phyloP scores from a whole-genome alignment of 73 alveolate species.

The Symbiodinium natans region DNA sequence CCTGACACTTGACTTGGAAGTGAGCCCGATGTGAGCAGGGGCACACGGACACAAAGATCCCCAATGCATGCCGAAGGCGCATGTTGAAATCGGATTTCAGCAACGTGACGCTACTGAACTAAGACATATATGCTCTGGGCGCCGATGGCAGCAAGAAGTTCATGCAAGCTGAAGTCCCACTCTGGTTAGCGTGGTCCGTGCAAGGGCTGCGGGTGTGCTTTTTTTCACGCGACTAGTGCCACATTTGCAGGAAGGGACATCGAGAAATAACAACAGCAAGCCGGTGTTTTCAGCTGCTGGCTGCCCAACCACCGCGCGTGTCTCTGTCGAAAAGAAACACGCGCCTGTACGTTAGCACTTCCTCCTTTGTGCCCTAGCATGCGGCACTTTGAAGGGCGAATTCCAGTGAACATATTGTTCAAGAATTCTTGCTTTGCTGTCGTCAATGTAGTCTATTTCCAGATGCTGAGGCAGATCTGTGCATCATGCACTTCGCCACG shows the following conservation, averaged over 20 bases:
- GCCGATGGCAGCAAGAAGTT: neutral
- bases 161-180: neutral
- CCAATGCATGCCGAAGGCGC: neutral
- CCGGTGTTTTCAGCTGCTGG: neutral
- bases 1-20: neutral
- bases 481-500: neutral
- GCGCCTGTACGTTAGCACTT: neutral
- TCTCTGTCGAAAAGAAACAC: neutral
- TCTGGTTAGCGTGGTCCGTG: no score
- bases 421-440: neutral
- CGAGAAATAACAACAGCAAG: neutral
- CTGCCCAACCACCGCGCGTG: neutral
- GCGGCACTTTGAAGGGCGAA: neutral
- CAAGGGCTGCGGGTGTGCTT: no score
- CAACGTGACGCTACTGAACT: neutral
- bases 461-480: neutral
- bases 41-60: neutral
- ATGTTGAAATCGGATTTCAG: neutral
- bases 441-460: no score
- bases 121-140: neutral
- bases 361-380: conserved; percentile 18
- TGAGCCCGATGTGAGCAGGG: neutral
- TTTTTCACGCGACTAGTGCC: no score
- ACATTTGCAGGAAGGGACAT: no score
- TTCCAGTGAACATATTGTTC: neutral